Evolutionary conservation across 2,329 filamentous ascomycete genomes (phyloP).

Genomic region (Albifimbria verrucaria): DNA sequence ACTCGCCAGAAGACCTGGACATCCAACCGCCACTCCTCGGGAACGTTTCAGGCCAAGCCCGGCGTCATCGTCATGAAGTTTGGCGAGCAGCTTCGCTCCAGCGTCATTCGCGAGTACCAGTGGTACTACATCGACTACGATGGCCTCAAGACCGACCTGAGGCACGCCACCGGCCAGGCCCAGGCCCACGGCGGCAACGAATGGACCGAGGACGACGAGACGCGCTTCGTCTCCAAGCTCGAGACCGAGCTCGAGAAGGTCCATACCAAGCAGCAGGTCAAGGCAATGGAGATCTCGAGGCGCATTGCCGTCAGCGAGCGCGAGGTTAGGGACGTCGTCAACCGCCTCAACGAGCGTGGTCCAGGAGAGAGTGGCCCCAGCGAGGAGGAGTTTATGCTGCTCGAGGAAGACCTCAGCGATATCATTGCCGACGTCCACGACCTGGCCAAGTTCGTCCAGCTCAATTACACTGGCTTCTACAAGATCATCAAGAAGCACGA

Average conservation of each 20-base stretch:
- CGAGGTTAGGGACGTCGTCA: slow-evolving; percentile 86
- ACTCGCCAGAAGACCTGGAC: slow-evolving; percentile 40
- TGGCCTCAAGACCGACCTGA: slow-evolving; percentile 82
- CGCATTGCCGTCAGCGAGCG: slow-evolving; percentile 84
- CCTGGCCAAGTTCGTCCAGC: slow-evolving; percentile 93
- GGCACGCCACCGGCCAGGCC: slow-evolving; percentile 59
- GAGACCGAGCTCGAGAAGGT: slow-evolving; percentile 96
- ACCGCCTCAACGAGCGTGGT: slow-evolving; percentile 63
- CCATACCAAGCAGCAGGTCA: slow-evolving; percentile 94
- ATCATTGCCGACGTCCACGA: slow-evolving; percentile 99
- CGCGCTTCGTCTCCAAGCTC: slow-evolving; percentile 78
- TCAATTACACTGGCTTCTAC: slow-evolving; percentile 99
- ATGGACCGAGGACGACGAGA: slow-evolving; percentile 93
- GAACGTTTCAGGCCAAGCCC: slow-evolving; percentile 36
- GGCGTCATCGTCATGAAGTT: slow-evolving; percentile 72
- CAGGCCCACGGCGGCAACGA: slow-evolving; percentile 47
- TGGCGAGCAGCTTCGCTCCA: slow-evolving; percentile 93
- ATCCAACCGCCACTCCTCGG: slow-evolving; percentile 24
- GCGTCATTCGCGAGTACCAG: slow-evolving; percentile 93
- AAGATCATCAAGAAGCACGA: slow-evolving; percentile 99
- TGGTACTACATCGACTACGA: slow-evolving; percentile 99
- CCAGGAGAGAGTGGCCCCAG: slow-evolving; percentile 58
- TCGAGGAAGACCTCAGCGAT: slow-evolving; percentile 94
- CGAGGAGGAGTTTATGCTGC: slow-evolving; percentile 89
- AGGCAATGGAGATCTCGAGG: slow-evolving; percentile 91